phyloP scores from a whole-genome alignment of 2,329 filamentous ascomycete species.

The Helotiales sp. region DNA sequence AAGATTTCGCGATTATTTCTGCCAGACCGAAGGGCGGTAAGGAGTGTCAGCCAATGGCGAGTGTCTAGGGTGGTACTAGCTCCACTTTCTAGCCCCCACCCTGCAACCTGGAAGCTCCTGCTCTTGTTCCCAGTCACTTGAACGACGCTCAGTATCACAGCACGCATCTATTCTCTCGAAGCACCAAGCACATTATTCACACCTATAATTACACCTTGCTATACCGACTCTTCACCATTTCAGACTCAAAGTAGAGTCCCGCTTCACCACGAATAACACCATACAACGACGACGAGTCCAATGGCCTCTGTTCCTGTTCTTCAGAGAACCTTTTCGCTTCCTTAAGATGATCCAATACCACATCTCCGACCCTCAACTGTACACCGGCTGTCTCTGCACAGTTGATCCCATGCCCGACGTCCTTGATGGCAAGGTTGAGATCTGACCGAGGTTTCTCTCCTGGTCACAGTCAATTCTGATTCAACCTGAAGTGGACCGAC shows the following conservation, averaged over 20 bases:
- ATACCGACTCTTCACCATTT: constrained; percentile 30
- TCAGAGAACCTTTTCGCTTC: constrained; percentile 42
- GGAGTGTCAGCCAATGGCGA: background rate
- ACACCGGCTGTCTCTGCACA: constrained; percentile 42
- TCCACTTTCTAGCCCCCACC: background rate
- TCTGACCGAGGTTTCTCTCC: constrained; percentile 46
- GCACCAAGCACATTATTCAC: too few species aligned
- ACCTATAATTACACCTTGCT: too few species aligned
- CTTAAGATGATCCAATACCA: constrained; percentile 44
- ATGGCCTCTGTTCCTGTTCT: constrained; percentile 34
- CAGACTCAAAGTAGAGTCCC: constrained; percentile 46
- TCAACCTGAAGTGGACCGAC: background rate
- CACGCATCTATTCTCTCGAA: too few species aligned
- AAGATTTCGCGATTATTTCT: constrained; percentile 10
- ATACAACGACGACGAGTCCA: constrained; percentile 54
- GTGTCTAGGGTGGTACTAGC: background rate
- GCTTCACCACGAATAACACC: constrained; percentile 45
- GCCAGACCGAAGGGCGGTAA: background rate
- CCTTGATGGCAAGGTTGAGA: constrained; percentile 51
- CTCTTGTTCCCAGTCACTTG: background rate
- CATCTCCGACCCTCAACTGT: constrained; percentile 42
- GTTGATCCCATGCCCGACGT: constrained; percentile 49
- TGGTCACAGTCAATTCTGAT: constrained; percentile 1
- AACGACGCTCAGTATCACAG: background rate
- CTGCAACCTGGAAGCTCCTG: background rate